Conservation (phyloP, 192 early-diverging fungal species). For the Pilaira anomala region DNA sequence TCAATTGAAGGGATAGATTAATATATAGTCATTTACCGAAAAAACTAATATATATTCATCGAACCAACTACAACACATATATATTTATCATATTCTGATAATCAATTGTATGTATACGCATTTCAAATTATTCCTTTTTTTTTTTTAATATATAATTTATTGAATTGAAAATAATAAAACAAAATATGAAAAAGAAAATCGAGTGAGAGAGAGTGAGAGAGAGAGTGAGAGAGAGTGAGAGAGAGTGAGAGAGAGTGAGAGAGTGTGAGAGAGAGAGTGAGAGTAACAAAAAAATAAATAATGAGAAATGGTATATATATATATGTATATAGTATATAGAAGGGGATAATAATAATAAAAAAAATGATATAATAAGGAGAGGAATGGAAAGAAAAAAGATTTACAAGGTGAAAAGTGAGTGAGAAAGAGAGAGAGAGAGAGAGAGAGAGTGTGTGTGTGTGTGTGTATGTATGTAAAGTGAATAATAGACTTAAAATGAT, state of each 20-base stretch:
- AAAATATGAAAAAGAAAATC: not conserved
- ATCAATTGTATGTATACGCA: too few relatives aligned
- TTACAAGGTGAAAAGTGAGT: not conserved
- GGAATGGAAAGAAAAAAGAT: not conserved
- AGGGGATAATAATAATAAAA: not conserved
- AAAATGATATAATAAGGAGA: not conserved
- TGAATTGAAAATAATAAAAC: not conserved
- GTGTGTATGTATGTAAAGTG: too few relatives aligned
- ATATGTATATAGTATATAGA: conserved; percentile 1
- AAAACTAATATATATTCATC: too few relatives aligned
- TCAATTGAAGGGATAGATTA: too few relatives aligned
- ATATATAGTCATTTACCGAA: too few relatives aligned
- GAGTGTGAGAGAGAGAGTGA: not conserved
- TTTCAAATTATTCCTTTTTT: too few relatives aligned
- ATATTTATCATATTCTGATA: too few relatives aligned
- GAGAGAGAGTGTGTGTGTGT: too few relatives aligned
- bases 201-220: too few relatives aligned
- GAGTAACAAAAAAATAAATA: not conserved
- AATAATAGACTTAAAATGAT: conserved; percentile 58
- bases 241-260: not conserved
- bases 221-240: not conserved
- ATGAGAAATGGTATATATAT: not conserved
- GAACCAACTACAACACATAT: too few relatives aligned
- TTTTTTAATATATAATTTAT: too few relatives aligned
- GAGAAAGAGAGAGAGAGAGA: too few relatives aligned